Percentiles rank a stretch among this genome's conserved stretches.
These are phyloP conservation scores for Debaryomycetaceae sp. DNA, from an alignment of 1,139 yeast species.

Conservation along the genomic window DNA sequence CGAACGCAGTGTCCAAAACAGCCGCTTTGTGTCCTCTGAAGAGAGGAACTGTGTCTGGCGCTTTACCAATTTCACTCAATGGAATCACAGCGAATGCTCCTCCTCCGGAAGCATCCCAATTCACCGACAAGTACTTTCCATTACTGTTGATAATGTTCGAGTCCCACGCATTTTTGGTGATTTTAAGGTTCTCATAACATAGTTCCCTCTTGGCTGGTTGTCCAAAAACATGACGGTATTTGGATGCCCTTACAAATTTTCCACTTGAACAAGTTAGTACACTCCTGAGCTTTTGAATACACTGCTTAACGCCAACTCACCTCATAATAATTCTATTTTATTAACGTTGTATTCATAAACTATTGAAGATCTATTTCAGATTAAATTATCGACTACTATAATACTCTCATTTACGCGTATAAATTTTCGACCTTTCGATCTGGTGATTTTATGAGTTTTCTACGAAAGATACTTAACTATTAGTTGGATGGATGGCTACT, in stretches of 20 bases:
- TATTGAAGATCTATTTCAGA: background rate
- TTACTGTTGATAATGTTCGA: conserved; percentile 78
- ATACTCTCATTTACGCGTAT: background rate
- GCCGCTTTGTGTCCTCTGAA: conserved; percentile 96
- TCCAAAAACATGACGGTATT: conserved; percentile 93
- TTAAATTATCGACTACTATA: too few relatives aligned
- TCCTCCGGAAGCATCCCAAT: conserved; percentile 95
- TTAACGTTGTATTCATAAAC: background rate
- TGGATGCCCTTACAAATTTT: conserved; percentile 92
- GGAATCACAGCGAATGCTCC: conserved; percentile 97
- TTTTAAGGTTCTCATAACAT: conserved; percentile 81
- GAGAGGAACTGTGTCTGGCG: conserved; percentile 89
- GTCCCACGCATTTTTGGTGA: conserved; percentile 94
- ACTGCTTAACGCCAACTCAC: conserved; percentile 4
- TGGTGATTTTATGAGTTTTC: too few relatives aligned
- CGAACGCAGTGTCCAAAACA: conserved; percentile 90
- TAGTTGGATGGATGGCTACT: too few relatives aligned
- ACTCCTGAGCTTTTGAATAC: background rate
- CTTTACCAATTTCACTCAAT: conserved; percentile 79
- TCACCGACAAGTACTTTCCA: conserved; percentile 80
- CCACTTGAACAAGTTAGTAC: conserved; percentile 48
- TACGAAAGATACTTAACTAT: too few relatives aligned
- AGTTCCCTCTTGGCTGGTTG: conserved; percentile 86
- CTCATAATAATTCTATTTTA: conserved; percentile 4
- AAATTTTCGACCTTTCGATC: too few relatives aligned